Evolutionary conservation across 1,139 yeast species (phyloP), one percentile per base, ranked within the genome.

Genomic region (Cylindricascospora bacillispora): DNA sequence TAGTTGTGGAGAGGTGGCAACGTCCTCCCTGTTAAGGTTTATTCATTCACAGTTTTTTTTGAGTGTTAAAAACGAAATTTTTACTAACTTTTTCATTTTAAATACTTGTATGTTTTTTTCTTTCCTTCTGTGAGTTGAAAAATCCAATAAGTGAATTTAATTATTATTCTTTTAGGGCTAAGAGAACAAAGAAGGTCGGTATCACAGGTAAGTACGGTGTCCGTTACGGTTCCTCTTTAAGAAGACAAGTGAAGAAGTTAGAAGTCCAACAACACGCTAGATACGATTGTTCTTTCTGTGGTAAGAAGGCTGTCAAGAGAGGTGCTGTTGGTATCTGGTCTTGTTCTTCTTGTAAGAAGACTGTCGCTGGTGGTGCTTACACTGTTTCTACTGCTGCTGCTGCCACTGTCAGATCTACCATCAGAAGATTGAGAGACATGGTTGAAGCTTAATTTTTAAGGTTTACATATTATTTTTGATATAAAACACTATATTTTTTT

Each of bases 151-250:
- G n/a, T n/a, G n/a, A n/a, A n/a, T n/a, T n/a, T n/a, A n/a, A n/a
- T n/a, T n/a, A 18, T 18, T 18, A 7, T 18, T 10, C 21, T 7
- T 18, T 7, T 10, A 83, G 94, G 97, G 79, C 95, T 69, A 86
- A 86, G 74, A 83, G 99, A 81, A 89, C 99, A 60, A 89, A 89
- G 93, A 89, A 89, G 86, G 99, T 89, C 66, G 99, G 99, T 70
- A 89, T 89, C 75, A 89, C 99, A 68, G 99, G 99, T 78, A 92
- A 92, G 77, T 89, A 83, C 79, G 99, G 97, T 82, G 95, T 89
- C 72, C 86, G 98, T 79, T 89, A 89, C 73, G 97, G 99, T 86
- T 89, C 98, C 60, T 92, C 99, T 52, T 77, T 89, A 69, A 86
- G 99, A 81, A 86, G 97, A 75, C 95, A 85, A 72, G 82, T 94